These are phyloP conservation scores for Stromatinia cepivora DNA, from an alignment of 2,329 filamentous ascomycete genomes.

Conservation along the genomic window DNA sequence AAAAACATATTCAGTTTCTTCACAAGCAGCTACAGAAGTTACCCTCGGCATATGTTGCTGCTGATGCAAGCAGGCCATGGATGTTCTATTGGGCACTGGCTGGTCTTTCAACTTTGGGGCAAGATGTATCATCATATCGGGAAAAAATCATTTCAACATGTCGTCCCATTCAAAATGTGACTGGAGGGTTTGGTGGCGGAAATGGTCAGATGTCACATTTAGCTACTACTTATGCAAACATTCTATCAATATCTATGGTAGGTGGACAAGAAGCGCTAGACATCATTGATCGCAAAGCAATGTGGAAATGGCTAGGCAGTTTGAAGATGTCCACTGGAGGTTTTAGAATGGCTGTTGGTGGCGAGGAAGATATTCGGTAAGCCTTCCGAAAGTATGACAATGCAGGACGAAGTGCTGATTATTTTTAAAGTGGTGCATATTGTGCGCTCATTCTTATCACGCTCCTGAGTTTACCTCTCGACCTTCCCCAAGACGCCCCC, in stretches of 20 bases:
- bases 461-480: conserved; percentile 78
- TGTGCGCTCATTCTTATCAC: conserved; percentile 85
- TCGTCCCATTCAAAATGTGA: conserved; percentile 74
- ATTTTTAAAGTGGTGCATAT: conserved; percentile 72
- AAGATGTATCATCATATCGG: conserved; percentile 67
- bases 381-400: conserved; percentile 34
- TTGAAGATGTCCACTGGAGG: conserved; percentile 87
- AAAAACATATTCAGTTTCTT: conserved; percentile 62
- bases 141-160: conserved; percentile 73
- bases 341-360: conserved; percentile 83
- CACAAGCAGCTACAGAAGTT: conserved; percentile 59
- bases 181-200: conserved; percentile 90
- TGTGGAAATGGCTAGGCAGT: conserved; percentile 88
- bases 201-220: conserved; percentile 87
- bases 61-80: conserved; percentile 91
- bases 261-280: conserved; percentile 73
- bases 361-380: conserved; percentile 89
- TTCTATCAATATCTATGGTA: conserved; percentile 76
- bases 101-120: conserved; percentile 72
- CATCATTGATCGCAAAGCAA: conserved; percentile 74
- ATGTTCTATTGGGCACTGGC: conserved; percentile 89
- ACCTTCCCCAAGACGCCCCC: conserved; percentile 72
- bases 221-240: conserved; percentile 81
- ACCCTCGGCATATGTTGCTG: conserved; percentile 67
- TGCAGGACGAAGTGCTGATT: conserved; percentile 26